phyloP scores from a whole-genome alignment of 345 rosid genomes.

The Rubroshorea leprosula region DNA sequence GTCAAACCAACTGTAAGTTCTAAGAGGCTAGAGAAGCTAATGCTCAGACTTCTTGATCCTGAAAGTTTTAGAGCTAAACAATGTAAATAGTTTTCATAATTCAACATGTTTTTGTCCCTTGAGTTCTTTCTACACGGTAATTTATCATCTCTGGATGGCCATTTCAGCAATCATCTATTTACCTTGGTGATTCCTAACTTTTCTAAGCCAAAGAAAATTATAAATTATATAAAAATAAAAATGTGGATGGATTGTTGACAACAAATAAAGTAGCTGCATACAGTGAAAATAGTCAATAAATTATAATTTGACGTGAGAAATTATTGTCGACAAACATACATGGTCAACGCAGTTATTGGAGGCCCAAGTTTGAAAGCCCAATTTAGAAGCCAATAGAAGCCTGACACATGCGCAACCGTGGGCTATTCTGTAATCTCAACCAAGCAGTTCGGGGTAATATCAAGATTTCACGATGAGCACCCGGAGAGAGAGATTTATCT shows the following conservation, averaged over 20 bases:
- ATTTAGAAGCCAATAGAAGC: background rate
- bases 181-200: too few relatives aligned
- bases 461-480: background rate
- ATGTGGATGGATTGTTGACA: too few relatives aligned
- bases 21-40: slow-evolving; percentile 65
- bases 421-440: background rate
- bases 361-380: background rate
- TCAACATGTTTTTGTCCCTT: slow-evolving; percentile 7
- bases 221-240: too few relatives aligned
- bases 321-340: too few relatives aligned
- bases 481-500: background rate
- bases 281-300: too few relatives aligned
- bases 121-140: too few relatives aligned
- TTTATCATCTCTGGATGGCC: too few relatives aligned
- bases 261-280: too few relatives aligned
- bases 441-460: background rate
- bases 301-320: too few relatives aligned
- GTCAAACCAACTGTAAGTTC: slow-evolving; percentile 56
- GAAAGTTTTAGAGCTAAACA: slow-evolving; percentile 70
- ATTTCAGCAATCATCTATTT: too few relatives aligned
- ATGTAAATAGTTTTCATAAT: slow-evolving; percentile 51
- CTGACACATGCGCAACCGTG: background rate
- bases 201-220: too few relatives aligned
- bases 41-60: slow-evolving; percentile 59
- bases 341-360: too few relatives aligned